Conservation (phyloP, 2,329 filamentous ascomycete species). For the Tolypocladium pustulatum region DNA sequence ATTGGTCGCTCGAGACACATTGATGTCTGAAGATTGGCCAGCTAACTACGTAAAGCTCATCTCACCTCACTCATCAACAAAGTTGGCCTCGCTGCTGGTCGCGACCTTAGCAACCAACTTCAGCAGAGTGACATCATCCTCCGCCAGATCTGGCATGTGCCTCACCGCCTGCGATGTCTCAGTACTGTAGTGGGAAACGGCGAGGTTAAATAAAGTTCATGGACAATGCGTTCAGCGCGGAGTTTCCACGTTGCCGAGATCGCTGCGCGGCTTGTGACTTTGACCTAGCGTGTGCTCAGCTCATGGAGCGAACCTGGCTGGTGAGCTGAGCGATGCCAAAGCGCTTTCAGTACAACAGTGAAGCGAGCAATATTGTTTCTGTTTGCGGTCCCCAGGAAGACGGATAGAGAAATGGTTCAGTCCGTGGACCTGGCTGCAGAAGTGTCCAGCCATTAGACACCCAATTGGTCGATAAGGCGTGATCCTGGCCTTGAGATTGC, state of each 20-base stretch:
- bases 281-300: constrained; percentile 46
- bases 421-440: constrained; percentile 22
- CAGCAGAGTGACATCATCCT: constrained; percentile 33
- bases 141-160: constrained; percentile 53
- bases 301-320: constrained; percentile 32
- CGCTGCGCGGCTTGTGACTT: constrained; percentile 14
- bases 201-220: constrained; percentile 33
- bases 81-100: too few species aligned
- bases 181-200: constrained; percentile 41
- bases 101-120: constrained; percentile 14
- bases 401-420: constrained; percentile 27
- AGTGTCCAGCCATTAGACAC: too few species aligned
- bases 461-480: too few species aligned
- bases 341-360: constrained; percentile 47
- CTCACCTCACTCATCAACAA: too few species aligned
- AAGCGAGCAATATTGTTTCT: constrained; percentile 50
- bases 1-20: too few species aligned
- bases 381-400: constrained; percentile 55
- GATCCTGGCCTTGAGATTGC: too few species aligned
- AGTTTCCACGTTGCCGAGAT: constrained; percentile 6
- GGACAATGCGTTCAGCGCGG: constrained; percentile 8
- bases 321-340: constrained; percentile 37
- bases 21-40: too few species aligned
- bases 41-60: too few species aligned
- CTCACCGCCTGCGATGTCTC: constrained; percentile 43